phyloP scores from a whole-genome alignment of 768 basidiomycete species.

The Mrakia blollopis region DNA sequence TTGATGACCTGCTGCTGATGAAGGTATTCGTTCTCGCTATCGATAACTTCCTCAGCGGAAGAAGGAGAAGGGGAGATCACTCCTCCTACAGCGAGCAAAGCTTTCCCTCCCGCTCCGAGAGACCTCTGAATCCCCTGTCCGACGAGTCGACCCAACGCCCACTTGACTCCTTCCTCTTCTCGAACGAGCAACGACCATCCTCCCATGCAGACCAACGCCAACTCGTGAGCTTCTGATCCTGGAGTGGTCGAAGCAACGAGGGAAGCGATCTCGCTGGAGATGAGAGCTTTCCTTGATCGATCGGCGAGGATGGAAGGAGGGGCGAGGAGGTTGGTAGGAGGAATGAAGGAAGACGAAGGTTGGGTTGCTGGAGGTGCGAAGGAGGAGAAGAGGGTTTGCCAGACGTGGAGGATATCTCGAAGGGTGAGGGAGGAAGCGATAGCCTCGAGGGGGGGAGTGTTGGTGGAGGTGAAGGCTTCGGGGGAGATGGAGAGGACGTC shows the following conservation, averaged over 20 bases:
- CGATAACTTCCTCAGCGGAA: neutral
- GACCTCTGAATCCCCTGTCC: neutral
- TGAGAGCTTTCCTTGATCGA: neutral
- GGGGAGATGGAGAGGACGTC: slow-evolving; percentile 8
- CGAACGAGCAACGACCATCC: neutral
- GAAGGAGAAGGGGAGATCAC: neutral
- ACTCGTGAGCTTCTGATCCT: neutral
- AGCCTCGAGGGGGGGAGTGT: neutral
- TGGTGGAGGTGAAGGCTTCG: neutral
- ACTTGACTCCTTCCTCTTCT: neutral
- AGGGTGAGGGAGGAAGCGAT: slow-evolving; percentile 12
- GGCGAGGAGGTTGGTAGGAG: neutral
- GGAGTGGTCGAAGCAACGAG: neutral
- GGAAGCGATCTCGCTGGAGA: slow-evolving; percentile 10
- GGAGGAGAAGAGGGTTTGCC: slow-evolving; percentile 4
- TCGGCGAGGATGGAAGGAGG: neutral
- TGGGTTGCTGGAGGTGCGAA: neutral
- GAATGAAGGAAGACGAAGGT: neutral
- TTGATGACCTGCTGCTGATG: neutral
- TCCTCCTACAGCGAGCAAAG: neutral
- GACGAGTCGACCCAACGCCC: neutral
- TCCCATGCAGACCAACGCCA: slow-evolving; percentile 12
- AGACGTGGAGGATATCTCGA: slow-evolving; percentile 10
- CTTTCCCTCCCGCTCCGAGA: neutral
- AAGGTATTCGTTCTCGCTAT: no score